phyloP scores from a whole-genome alignment of 352 stramenopile species.

The Globisporangium canariense region DNA sequence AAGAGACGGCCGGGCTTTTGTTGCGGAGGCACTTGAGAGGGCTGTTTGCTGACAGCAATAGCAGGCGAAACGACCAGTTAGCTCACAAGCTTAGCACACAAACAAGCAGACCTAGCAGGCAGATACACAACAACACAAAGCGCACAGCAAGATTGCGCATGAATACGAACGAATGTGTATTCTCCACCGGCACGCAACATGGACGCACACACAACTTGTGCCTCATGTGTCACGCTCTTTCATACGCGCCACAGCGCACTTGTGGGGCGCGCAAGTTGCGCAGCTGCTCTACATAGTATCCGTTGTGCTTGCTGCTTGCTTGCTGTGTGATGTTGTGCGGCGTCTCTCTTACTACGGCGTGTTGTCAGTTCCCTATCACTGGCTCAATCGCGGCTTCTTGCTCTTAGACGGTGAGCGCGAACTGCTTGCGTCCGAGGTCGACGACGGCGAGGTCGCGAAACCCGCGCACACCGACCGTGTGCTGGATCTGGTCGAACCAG shows the following conservation, averaged over 20 bases:
- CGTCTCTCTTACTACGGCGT: no score
- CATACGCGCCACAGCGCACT: no score
- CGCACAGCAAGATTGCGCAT: not conserved
- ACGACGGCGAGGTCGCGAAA: slow-evolving; percentile 77
- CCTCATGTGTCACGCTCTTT: no score
- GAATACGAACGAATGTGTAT: not conserved
- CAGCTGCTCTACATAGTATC: no score
- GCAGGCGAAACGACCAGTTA: not conserved
- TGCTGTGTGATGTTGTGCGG: not conserved
- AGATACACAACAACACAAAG: not conserved
- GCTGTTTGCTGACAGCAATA: not conserved
- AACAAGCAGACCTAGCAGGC: not conserved
- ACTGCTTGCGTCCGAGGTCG: slow-evolving; percentile 39
- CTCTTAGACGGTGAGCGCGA: slow-evolving; percentile 64
- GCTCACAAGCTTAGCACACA: not conserved
- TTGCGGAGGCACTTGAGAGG: no score
- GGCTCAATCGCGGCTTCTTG: slow-evolving; percentile 9
- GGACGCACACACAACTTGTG: not conserved
- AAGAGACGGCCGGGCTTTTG: not conserved
- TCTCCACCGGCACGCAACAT: not conserved
- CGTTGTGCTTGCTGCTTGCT: not conserved
- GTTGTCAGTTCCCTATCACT: not conserved
- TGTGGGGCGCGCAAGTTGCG: no score
- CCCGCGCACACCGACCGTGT: slow-evolving; percentile 76
- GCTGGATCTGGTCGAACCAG: slow-evolving; percentile 87